Evolutionary conservation across 176 grass and related monocot genomes (phyloP).

Genomic region (Eremochloa ophiuroides): DNA sequence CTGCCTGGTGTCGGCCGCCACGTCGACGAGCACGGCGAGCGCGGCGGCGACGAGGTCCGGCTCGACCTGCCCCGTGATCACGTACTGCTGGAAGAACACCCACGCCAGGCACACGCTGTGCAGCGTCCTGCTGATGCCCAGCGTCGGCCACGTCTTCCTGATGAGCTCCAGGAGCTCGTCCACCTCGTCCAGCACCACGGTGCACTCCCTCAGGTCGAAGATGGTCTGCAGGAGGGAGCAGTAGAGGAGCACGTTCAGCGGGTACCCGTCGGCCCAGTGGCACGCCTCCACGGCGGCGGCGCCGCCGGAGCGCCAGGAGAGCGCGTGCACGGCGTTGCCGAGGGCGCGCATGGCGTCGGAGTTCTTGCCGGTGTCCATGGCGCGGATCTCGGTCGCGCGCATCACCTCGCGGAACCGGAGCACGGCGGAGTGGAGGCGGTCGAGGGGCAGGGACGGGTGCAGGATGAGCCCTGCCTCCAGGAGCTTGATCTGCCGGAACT

Average conservation of each 20-base stretch:
- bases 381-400: constrained; percentile 43
- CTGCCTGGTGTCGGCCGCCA: constrained; percentile 59
- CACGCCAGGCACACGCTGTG: constrained; percentile 80
- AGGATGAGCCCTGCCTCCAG: constrained; percentile 74
- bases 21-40: constrained; percentile 62
- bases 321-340: constrained; percentile 53
- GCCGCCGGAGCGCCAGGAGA: constrained; percentile 51
- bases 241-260: constrained; percentile 79
- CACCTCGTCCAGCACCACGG: constrained; percentile 78
- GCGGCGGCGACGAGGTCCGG: constrained; percentile 61
- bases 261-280: constrained; percentile 92
- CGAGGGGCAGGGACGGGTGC: constrained; percentile 63
- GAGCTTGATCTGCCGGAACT: constrained; percentile 79
- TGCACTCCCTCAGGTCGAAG: constrained; percentile 67
- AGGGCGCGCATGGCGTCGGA: constrained; percentile 63
- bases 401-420: constrained; percentile 67
- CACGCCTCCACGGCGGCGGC: constrained; percentile 19
- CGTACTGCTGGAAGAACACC: constrained; percentile 82
- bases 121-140: constrained; percentile 54
- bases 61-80: constrained; percentile 70
- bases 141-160: constrained; percentile 79
- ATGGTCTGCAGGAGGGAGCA: constrained; percentile 58
- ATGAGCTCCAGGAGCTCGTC: constrained; percentile 93
- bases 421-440: constrained; percentile 55
- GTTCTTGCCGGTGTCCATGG: constrained; percentile 79